Conservation (phyloP, 1,284 basidiomycete genomes). For the Coniferiporia sulphurascens region DNA sequence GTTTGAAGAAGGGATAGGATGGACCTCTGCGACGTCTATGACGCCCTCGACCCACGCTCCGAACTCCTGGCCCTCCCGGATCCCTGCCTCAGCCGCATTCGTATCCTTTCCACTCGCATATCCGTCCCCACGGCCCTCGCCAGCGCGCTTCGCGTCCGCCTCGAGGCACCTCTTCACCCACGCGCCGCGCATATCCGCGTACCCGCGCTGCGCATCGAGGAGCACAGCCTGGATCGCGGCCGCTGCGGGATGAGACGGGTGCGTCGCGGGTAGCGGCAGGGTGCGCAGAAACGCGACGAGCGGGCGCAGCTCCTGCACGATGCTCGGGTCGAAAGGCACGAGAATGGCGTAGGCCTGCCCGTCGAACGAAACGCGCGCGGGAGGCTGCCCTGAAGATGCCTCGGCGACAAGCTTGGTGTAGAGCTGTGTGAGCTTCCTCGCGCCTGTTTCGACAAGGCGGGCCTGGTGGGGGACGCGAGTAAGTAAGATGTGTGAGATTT, state of each 20-base stretch:
- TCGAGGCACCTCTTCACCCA: slow-evolving; percentile 73
- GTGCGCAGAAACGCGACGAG: slow-evolving; percentile 65
- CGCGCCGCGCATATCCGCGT: slow-evolving; percentile 76
- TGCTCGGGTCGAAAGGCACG: slow-evolving; percentile 48
- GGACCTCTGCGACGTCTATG: slow-evolving; percentile 57
- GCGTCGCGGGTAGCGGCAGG: slow-evolving; percentile 67
- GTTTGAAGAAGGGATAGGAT: slow-evolving; percentile 19
- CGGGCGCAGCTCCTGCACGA: slow-evolving; percentile 52
- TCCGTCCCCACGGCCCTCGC: slow-evolving; percentile 61
- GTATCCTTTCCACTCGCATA: slow-evolving; percentile 16
- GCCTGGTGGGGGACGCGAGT: slow-evolving; percentile 38
- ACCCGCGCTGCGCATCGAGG: slow-evolving; percentile 71
- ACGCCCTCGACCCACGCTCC: slow-evolving; percentile 61
- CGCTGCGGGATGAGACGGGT: slow-evolving; percentile 73
- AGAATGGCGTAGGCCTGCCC: slow-evolving; percentile 24
- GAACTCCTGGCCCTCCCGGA: slow-evolving; percentile 62
- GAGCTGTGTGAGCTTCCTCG: slow-evolving; percentile 71
- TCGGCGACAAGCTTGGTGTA: slow-evolving; percentile 80
- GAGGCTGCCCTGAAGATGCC: slow-evolving; percentile 65
- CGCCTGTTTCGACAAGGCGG: slow-evolving; percentile 71
- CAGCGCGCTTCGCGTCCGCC: slow-evolving; percentile 56
- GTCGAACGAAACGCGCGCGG: slow-evolving; percentile 48
- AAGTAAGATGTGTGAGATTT: slow-evolving; percentile 1
- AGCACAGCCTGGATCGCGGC: slow-evolving; percentile 55
- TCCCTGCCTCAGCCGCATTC: slow-evolving; percentile 37